phyloP scores from a whole-genome alignment of 2,329 filamentous ascomycete genomes.

The Penicillium sp. region DNA sequence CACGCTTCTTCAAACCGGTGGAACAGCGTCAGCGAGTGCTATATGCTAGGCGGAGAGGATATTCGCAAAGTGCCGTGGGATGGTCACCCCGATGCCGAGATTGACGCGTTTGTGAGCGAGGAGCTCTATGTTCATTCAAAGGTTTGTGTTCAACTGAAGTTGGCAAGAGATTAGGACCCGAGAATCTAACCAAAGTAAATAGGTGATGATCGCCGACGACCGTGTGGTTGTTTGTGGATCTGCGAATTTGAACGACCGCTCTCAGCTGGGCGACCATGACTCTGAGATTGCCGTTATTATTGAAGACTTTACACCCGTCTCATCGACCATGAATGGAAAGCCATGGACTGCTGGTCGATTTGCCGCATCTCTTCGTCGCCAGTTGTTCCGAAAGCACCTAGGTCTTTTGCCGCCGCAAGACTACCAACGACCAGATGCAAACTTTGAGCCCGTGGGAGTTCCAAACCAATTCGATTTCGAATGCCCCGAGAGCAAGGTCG shows the following conservation, averaged over 20 bases:
- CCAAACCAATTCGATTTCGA: constrained; percentile 58
- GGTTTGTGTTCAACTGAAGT: constrained; percentile 33
- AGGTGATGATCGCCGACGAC: constrained; percentile 78
- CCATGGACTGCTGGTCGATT: constrained; percentile 77
- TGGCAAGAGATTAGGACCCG: too few relatives aligned
- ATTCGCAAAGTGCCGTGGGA: constrained; percentile 65
- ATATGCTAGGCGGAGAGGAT: constrained; percentile 75
- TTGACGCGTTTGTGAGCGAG: constrained; percentile 63
- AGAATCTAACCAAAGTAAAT: constrained; percentile 14
- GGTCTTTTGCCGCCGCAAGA: constrained; percentile 75
- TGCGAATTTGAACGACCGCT: constrained; percentile 88
- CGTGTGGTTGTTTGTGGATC: constrained; percentile 79
- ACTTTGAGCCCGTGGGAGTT: constrained; percentile 58
- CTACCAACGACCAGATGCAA: constrained; percentile 58
- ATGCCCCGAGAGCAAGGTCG: constrained; percentile 48
- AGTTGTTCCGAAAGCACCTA: constrained; percentile 87
- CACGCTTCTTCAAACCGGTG: constrained; percentile 56
- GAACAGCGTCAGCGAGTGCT: constrained; percentile 76
- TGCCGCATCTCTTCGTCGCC: constrained; percentile 74
- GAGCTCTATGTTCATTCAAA: constrained; percentile 62
- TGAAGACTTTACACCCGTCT: constrained; percentile 72
- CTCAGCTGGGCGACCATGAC: constrained; percentile 84
- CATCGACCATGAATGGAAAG: constrained; percentile 74
- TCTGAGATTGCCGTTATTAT: constrained; percentile 88
- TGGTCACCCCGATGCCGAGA: constrained; percentile 54